These are phyloP conservation scores for Leishmania guyanensis DNA, from an alignment of 208 protist species.

Conservation along the genomic window DNA sequence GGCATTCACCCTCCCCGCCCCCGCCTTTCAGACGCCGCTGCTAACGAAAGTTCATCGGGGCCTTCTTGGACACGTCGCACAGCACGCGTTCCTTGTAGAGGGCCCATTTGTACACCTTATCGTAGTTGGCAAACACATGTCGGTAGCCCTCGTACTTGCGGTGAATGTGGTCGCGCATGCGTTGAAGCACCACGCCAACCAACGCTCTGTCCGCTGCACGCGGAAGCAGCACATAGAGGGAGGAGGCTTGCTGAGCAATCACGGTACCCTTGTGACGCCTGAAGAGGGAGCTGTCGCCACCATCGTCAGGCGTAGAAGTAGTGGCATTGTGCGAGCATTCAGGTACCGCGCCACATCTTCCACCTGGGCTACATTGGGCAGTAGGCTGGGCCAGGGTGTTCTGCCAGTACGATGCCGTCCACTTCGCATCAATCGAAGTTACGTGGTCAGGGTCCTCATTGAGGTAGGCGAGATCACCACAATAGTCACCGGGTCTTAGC, in stretches of 20 bases:
- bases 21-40: background rate
- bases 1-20: background rate
- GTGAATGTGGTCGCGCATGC: conserved; percentile 34
- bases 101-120: conserved; percentile 49
- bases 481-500: conserved; percentile 64
- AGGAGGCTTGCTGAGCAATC: conserved; percentile 20
- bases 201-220: conserved; percentile 17
- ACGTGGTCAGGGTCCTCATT: conserved; percentile 61
- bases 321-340: background rate
- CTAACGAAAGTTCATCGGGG: conserved; percentile 11
- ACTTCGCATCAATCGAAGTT: conserved; percentile 51
- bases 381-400: conserved; percentile 25
- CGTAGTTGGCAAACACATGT: conserved; percentile 39
- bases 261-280: conserved; percentile 26
- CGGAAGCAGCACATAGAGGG: conserved; percentile 25
- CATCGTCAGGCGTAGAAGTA: background rate
- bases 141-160: conserved; percentile 35
- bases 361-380: background rate
- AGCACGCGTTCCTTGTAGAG: conserved; percentile 43
- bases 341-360: background rate
- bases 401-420: conserved; percentile 65
- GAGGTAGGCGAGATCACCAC: conserved; percentile 74
- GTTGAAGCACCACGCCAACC: conserved; percentile 14
- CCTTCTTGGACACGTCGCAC: conserved; percentile 29
- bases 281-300: conserved; percentile 11